phyloP scores from a whole-genome alignment of 1,284 basidiomycete genomes.

The Bjerkandera adusta region DNA sequence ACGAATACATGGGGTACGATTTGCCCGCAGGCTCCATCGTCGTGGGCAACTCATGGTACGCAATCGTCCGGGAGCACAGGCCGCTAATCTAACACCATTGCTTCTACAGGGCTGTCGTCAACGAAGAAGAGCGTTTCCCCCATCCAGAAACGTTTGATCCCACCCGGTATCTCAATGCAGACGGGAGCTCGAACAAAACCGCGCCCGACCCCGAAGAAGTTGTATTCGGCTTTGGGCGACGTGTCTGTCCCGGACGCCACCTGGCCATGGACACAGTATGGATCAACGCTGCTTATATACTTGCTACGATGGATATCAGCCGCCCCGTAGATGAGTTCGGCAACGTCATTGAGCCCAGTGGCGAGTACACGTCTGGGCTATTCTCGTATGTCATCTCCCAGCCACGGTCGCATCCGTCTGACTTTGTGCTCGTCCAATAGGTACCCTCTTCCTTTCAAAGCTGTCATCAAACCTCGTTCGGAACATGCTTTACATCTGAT shows the following conservation, averaged over 20 bases:
- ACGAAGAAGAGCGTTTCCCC: conserved; percentile 25
- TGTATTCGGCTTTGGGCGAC: neutral
- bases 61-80: too few species aligned
- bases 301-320: conserved; percentile 18
- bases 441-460: neutral
- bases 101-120: conserved; percentile 27
- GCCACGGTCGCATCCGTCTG: neutral
- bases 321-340: conserved; percentile 11
- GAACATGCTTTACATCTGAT: too few species aligned
- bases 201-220: conserved; percentile 15
- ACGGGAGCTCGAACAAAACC: conserved; percentile 15
- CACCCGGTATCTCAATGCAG: conserved; percentile 20
- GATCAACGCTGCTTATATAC: conserved; percentile 19
- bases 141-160: conserved; percentile 26
- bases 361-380: neutral
- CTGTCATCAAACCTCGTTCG: neutral
- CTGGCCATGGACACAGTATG: conserved; percentile 21
- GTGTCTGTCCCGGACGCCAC: conserved; percentile 23
- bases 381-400: neutral
- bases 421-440: neutral
- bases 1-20: conserved; percentile 24
- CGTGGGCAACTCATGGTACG: conserved; percentile 7
- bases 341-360: neutral
- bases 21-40: conserved; percentile 25
- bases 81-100: too few species aligned